Evolutionary conservation across 1,284 basidiomycete species (phyloP).

Genomic region (Melampsora larici-populina): DNA sequence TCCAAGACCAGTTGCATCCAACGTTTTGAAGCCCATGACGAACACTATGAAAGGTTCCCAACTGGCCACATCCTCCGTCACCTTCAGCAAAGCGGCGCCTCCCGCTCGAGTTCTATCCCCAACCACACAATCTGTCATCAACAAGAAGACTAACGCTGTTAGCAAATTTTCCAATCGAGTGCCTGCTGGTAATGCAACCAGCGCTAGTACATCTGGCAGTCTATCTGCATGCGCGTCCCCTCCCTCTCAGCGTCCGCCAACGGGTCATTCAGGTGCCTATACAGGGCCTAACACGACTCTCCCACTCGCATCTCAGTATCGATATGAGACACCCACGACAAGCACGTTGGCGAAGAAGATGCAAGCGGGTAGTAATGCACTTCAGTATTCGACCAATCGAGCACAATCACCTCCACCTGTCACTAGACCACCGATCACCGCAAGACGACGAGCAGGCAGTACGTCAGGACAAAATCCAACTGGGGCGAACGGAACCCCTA

Average conservation of each 20-base stretch:
- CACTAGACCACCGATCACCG: background rate
- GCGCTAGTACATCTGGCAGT: conserved; percentile 3
- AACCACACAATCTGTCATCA: conserved; percentile 35
- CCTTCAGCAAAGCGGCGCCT: conserved; percentile 9
- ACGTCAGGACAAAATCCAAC: background rate
- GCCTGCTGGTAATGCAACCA: conserved; percentile 12
- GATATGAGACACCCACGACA: conserved; percentile 40
- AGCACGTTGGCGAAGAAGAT: conserved; percentile 36
- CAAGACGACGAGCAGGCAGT: conserved; percentile 24
- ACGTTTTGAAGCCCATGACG: background rate
- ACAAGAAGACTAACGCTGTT: conserved; percentile 22
- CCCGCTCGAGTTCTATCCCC: conserved; percentile 26
- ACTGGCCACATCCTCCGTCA: background rate
- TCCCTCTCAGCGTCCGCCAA: background rate
- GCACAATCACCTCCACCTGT: background rate
- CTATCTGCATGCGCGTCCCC: conserved; percentile 26
- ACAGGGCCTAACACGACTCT: background rate
- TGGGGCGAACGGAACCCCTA: background rate
- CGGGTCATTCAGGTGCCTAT: background rate
- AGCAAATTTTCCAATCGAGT: conserved; percentile 42
- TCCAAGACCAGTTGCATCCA: conserved; percentile 19
- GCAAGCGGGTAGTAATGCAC: background rate
- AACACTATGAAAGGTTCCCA: conserved; percentile 1
- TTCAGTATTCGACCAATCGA: background rate
- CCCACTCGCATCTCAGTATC: background rate